Conservation (phyloP, 1,284 basidiomycete genomes). For the Exsudoporus floridanus region DNA sequence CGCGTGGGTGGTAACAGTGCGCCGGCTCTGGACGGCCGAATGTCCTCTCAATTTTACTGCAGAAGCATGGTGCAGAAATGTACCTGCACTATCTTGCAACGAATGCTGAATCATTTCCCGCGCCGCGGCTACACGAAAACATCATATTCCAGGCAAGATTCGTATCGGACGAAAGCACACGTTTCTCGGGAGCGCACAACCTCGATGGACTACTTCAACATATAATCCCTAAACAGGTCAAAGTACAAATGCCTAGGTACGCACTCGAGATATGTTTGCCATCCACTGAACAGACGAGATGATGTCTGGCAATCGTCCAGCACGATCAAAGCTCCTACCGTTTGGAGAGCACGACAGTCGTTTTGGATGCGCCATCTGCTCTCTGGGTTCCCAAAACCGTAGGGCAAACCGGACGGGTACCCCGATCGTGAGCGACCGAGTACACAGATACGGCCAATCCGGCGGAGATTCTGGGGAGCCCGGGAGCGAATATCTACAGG, state of each 20-base stretch:
- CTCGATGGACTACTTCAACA: not conserved
- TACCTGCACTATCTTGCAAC: not conserved
- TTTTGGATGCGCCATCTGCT: not conserved
- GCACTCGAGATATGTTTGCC: not conserved
- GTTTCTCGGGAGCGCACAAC: not conserved
- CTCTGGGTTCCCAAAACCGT: not conserved
- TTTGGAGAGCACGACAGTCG: not conserved
- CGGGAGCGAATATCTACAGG: not conserved
- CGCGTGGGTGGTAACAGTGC: not conserved
- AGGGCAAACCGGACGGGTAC: not conserved
- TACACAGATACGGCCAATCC: not conserved
- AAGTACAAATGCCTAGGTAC: not conserved
- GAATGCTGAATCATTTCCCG: not conserved
- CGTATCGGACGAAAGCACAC: not conserved
- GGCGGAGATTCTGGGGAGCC: not conserved
- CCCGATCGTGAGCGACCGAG: not conserved
- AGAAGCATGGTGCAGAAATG: not conserved
- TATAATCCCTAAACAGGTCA: no score
- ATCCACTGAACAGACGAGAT: not conserved
- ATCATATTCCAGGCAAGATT: not conserved
- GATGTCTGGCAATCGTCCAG: no score
- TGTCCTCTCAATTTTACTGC: not conserved
- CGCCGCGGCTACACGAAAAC: not conserved
- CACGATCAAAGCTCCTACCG: not conserved
- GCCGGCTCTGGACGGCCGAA: not conserved